Conservation (phyloP, 768 basidiomycete species). For the Cytidiella melzeri region DNA sequence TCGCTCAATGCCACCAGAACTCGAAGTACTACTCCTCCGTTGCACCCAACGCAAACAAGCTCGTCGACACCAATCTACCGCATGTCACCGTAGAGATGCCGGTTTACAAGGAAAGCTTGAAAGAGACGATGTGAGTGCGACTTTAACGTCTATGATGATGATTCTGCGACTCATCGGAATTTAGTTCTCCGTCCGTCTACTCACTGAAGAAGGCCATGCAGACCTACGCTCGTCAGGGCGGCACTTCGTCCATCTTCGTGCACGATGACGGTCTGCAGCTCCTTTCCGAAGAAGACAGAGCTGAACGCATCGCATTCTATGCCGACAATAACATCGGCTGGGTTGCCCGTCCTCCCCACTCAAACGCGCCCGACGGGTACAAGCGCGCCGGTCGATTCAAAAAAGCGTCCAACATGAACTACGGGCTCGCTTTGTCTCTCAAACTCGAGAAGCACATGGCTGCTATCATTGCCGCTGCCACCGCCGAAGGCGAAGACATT, state of each 20-base stretch:
- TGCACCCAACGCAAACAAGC: conserved; percentile 53
- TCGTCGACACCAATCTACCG: conserved; percentile 58
- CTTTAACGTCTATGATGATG: not conserved
- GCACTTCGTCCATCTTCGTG: conserved; percentile 70
- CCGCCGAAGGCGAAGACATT: conserved; percentile 30
- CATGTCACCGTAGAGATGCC: conserved; percentile 81
- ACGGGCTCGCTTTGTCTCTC: conserved; percentile 63
- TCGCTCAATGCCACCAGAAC: conserved; percentile 82
- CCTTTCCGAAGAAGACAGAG: conserved; percentile 52
- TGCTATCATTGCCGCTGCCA: conserved; percentile 35
- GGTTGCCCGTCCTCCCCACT: conserved; percentile 76
- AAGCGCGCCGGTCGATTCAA: conserved; percentile 87
- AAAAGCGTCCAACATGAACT: conserved; percentile 93
- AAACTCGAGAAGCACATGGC: conserved; percentile 48
- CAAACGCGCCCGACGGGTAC: conserved; percentile 54
- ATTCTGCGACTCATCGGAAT: too few species aligned
- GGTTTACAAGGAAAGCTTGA: conserved; percentile 82
- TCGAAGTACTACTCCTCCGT: conserved; percentile 77
- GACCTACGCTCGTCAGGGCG: conserved; percentile 88
- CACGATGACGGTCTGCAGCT: conserved; percentile 83
- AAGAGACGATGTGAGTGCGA: conserved; percentile 70
- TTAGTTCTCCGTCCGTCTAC: conserved; percentile 65
- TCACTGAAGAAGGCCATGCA: conserved; percentile 84
- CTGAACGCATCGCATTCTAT: conserved; percentile 69
- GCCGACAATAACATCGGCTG: conserved; percentile 73